Evolutionary conservation across 169 alveolate species (phyloP).

Genomic region (Eimeria necatrix): DNA sequence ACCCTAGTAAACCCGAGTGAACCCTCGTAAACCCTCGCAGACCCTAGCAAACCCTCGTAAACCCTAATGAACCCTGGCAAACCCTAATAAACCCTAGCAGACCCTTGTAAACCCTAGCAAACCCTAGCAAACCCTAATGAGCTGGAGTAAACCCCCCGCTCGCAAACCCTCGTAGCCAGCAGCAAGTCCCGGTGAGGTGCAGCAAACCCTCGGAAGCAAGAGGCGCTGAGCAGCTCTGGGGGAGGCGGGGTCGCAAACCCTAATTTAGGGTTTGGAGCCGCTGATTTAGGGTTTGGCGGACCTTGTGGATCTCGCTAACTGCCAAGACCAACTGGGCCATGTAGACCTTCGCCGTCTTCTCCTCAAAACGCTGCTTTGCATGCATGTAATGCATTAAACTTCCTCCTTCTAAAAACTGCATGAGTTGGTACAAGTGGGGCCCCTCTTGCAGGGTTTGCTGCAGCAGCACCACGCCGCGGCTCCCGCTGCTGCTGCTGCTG

Average conservation of each 20-base stretch:
- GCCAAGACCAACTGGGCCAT: constrained; percentile 93
- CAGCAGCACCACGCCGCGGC: constrained; percentile 86
- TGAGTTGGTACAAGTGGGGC: constrained; percentile 91
- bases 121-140: too few relatives aligned
- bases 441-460: constrained; percentile 92
- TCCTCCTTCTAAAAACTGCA: constrained; percentile 94
- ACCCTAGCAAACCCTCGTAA: too few relatives aligned
- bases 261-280: too few relatives aligned
- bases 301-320: constrained; percentile 90
- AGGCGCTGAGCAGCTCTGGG: too few relatives aligned
- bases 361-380: constrained; percentile 90
- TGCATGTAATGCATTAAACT: constrained; percentile 91
- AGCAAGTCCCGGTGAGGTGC: too few relatives aligned
- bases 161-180: too few relatives aligned
- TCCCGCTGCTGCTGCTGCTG: constrained; percentile 13
- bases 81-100: too few relatives aligned
- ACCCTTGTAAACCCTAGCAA: too few relatives aligned
- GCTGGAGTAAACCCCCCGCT: too few relatives aligned
- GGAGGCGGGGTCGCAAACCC: not conserved
- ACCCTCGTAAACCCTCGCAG: constrained; percentile 87
- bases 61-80: not conserved
- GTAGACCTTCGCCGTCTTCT: constrained; percentile 91
- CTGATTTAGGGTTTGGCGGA: not conserved
- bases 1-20: too few relatives aligned
- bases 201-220: too few relatives aligned